phyloP scores from a whole-genome alignment of 2,329 filamentous ascomycete species.

The Trematosphaeria pertusa region DNA sequence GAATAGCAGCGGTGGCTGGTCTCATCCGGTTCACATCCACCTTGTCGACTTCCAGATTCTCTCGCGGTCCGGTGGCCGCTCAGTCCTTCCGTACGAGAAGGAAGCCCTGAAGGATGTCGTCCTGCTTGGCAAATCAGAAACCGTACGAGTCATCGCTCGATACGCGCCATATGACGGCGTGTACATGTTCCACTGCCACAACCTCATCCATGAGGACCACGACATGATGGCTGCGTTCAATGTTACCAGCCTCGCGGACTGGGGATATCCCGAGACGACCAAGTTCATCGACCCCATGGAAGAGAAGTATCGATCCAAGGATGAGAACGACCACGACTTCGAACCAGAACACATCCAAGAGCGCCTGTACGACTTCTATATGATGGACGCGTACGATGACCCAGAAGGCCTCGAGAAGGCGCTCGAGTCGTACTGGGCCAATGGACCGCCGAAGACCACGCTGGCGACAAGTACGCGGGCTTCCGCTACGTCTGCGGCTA shows the following conservation, averaged over 20 bases:
- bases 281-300: conserved; percentile 44
- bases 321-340: conserved; percentile 28
- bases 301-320: conserved; percentile 32
- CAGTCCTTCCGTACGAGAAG: conserved; percentile 61
- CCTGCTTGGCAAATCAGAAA: conserved; percentile 59
- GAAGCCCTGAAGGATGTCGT: conserved; percentile 66
- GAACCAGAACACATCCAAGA: conserved; percentile 26
- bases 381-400: conserved; percentile 39
- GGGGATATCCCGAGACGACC: conserved; percentile 44
- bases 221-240: conserved; percentile 57
- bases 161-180: conserved; percentile 55
- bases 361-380: conserved; percentile 32
- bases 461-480: conserved; percentile 16
- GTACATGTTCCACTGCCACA: conserved; percentile 59
- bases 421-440: conserved; percentile 37
- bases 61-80: conserved; percentile 53
- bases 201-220: conserved; percentile 55
- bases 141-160: conserved; percentile 38
- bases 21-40: conserved; percentile 64
- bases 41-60: conserved; percentile 65
- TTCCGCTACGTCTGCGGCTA: conserved; percentile 1
- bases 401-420: conserved; percentile 30
- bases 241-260: conserved; percentile 43
- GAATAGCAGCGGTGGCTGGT: conserved; percentile 60
- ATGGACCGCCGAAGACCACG: conserved; percentile 25